phyloP scores from a whole-genome alignment of 1,139 yeast genomes.

The Meyerozyma elateridarum region DNA sequence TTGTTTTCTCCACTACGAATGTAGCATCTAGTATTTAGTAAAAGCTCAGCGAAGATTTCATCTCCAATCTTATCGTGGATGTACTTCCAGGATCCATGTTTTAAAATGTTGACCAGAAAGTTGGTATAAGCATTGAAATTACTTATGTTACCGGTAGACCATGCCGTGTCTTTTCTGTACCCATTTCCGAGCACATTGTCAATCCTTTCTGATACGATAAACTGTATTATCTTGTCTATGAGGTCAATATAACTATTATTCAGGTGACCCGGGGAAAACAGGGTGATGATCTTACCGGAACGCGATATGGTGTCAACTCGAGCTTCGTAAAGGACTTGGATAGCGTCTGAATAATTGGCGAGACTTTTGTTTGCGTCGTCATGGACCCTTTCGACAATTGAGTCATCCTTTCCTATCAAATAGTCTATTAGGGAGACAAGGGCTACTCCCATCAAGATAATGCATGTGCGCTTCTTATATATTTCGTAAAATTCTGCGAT shows the following conservation, averaged over 20 bases:
- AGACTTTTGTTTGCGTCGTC: no score
- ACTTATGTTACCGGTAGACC: constrained; percentile 15
- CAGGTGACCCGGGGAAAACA: no score
- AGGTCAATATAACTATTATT: constrained; percentile 21
- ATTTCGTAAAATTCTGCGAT: no score
- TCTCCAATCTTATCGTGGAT: constrained; percentile 30
- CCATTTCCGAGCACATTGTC: constrained; percentile 24
- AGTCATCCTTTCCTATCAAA: constrained; percentile 6
- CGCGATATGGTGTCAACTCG: neutral
- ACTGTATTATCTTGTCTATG: constrained; percentile 20
- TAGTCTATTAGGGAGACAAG: constrained; percentile 7
- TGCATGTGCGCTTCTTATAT: no score
- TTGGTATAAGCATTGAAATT: constrained; percentile 9
- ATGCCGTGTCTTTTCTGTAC: constrained; percentile 19
- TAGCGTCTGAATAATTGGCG: no score
- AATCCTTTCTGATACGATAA: constrained; percentile 16
- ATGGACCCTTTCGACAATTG: neutral
- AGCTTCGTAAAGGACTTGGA: no score
- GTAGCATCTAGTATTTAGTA: constrained; percentile 27
- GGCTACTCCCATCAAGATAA: no score
- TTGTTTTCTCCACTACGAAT: constrained; percentile 11
- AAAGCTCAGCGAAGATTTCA: constrained; percentile 23
- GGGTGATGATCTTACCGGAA: neutral
- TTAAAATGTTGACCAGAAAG: constrained; percentile 22
- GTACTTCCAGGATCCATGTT: constrained; percentile 32